phyloP scores from a whole-genome alignment of 257 asterid genomes.

The Mentha longifolia region DNA sequence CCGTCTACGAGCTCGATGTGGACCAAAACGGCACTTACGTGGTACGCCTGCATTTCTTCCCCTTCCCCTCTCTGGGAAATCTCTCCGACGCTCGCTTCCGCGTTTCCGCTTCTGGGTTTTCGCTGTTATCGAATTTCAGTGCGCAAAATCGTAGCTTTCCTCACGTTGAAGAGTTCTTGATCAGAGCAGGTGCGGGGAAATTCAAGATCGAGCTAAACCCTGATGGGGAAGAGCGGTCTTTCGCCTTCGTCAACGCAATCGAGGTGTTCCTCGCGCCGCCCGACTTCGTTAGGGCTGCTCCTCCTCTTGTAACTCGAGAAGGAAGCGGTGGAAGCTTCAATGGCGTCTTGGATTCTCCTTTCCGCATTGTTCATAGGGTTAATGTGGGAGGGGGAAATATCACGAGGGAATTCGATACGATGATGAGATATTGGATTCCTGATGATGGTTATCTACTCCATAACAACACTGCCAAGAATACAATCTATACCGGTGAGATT shows the following conservation, averaged over 20 bases:
- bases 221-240: neutral
- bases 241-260: constrained; percentile 65
- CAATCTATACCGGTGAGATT: rapidly evolving
- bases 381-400: constrained; percentile 58
- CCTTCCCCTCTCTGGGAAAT: constrained; percentile 33
- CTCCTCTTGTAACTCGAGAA: constrained; percentile 7
- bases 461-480: neutral
- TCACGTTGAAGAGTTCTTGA: constrained; percentile 48
- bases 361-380: constrained; percentile 52
- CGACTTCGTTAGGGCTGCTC: constrained; percentile 19
- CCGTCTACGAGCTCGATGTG: constrained; percentile 44
- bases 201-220: constrained; percentile 49
- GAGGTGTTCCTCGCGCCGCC: constrained; percentile 58
- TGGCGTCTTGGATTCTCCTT: constrained; percentile 5
- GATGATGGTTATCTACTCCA: constrained; percentile 45
- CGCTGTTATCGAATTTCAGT: constrained; percentile 47
- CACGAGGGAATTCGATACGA: constrained; percentile 37
- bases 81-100: constrained; percentile 41
- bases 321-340: neutral
- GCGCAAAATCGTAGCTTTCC: constrained; percentile 24
- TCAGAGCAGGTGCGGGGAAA: constrained; percentile 29
- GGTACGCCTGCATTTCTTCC: constrained; percentile 61
- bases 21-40: constrained; percentile 41
- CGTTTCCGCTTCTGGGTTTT: constrained; percentile 41
- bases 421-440: constrained; percentile 58